A percentile compares a stretch with the other conserved stretches of the same genome.
Conservation (phyloP, 2,329 filamentous ascomycete genomes). For the Pestalotiopsis fici region DNA sequence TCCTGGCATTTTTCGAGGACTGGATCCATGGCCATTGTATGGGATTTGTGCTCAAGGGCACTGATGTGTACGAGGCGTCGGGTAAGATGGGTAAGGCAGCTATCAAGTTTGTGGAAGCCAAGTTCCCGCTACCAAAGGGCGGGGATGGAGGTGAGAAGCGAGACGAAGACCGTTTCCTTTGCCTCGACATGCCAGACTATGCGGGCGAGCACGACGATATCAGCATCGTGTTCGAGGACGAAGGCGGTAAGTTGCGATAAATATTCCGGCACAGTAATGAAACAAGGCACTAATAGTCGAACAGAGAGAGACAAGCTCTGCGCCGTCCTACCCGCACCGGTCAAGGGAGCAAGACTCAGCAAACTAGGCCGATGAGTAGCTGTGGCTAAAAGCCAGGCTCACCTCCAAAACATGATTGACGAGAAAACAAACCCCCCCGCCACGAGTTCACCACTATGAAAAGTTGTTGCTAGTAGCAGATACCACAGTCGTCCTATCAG, state of each 20-base stretch:
- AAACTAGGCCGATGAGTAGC: conserved; percentile 23
- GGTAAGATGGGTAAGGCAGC: conserved; percentile 66
- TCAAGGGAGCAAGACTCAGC: conserved; percentile 48
- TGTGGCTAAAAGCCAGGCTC: too few species aligned
- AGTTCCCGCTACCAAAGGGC: conserved; percentile 78
- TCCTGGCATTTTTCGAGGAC: conserved; percentile 85
- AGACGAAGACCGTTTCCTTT: conserved; percentile 73
- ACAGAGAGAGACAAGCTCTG: conserved; percentile 57
- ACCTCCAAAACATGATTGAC: too few species aligned
- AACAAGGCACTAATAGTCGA: conserved; percentile 22
- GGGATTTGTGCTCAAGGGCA: conserved; percentile 84
- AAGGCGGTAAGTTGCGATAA: conserved; percentile 62
- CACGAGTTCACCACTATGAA: neutral
- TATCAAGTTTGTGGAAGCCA: conserved; percentile 83
- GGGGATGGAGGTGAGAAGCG: conserved; percentile 48
- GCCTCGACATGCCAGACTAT: conserved; percentile 84
- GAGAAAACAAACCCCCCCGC: too few species aligned
- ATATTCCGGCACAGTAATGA: neutral
- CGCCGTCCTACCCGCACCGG: conserved; percentile 55
- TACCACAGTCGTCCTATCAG: neutral
- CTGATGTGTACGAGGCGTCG: conserved; percentile 77
- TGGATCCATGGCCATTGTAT: conserved; percentile 86
- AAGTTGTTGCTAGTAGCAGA: neutral
- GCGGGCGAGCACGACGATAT: conserved; percentile 94
- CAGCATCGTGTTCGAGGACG: conserved; percentile 78